Conservation (phyloP, 1,139 yeast species). For the Candida sp. region DNA sequence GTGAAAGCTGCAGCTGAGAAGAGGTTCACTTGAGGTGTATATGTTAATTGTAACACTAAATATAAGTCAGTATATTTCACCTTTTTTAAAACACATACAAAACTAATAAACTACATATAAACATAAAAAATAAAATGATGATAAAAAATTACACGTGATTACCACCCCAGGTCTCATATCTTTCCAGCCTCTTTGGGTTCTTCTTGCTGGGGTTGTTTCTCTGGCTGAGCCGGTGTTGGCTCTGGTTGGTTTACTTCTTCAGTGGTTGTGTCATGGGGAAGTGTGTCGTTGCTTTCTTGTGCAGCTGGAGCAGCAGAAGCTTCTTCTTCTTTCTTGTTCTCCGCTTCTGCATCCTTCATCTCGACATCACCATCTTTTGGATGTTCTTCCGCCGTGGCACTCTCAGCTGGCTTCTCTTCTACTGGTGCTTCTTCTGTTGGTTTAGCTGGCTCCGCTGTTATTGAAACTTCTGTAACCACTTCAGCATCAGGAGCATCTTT, state of each 20-base stretch:
- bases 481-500: background rate
- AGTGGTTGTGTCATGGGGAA: conserved; percentile 48
- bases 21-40: conserved; percentile 16
- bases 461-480: conserved; percentile 4
- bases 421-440: conserved; percentile 6
- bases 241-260: conserved; percentile 26
- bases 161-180: background rate
- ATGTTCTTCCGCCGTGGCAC: background rate
- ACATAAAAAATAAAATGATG: background rate
- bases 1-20: conserved; percentile 53
- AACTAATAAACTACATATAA: background rate
- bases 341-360: conserved; percentile 11
- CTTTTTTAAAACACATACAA: background rate
- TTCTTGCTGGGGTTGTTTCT: background rate
- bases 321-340: conserved; percentile 35
- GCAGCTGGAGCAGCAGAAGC: conserved; percentile 39
- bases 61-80: background rate
- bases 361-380: conserved; percentile 9
- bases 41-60: background rate
- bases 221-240: background rate
- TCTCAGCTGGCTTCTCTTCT: too few species aligned
- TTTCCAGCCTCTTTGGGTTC: background rate
- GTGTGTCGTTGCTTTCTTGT: conserved; percentile 46
- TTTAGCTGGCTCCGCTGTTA: too few species aligned
- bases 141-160: background rate